Evolutionary conservation across 1,284 basidiomycete genomes (phyloP).

Genomic region (Schizophyllum amplum): DNA sequence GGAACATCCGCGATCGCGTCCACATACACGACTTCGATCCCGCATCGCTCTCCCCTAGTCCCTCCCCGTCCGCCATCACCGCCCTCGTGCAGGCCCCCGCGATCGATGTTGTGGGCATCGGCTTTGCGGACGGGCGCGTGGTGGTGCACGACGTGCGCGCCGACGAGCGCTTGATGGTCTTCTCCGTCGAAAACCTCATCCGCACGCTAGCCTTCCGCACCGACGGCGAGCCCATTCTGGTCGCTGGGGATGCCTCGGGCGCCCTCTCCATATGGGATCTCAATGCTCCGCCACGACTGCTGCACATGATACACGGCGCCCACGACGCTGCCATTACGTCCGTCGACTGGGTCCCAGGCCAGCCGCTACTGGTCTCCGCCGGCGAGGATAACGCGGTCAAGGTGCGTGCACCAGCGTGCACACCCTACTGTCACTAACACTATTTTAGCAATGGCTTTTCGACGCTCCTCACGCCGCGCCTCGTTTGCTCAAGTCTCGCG

Average conservation of each 20-base stretch:
- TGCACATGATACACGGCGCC: constrained; percentile 80
- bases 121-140: constrained; percentile 83
- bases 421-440: neutral
- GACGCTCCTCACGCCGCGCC: constrained; percentile 85
- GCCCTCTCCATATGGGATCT: constrained; percentile 90
- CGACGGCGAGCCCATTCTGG: constrained; percentile 86
- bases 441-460: constrained; percentile 93
- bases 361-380: constrained; percentile 81
- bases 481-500: constrained; percentile 83
- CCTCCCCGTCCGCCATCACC: constrained; percentile 53
- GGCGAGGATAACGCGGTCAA: constrained; percentile 93
- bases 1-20: constrained; percentile 76
- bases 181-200: constrained; percentile 70
- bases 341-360: constrained; percentile 85
- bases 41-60: constrained; percentile 39
- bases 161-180: constrained; percentile 82
- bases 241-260: constrained; percentile 80
- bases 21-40: constrained; percentile 59
- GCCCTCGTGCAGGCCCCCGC: constrained; percentile 88
- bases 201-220: constrained; percentile 6
- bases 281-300: constrained; percentile 68
- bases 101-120: constrained; percentile 91
- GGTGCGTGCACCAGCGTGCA: constrained; percentile 33
- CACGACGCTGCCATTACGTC: constrained; percentile 79
- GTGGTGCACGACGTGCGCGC: constrained; percentile 85